These are phyloP conservation scores for Mortierella sp. DNA, from an alignment of 371 early-diverging fungal species.

Conservation along the genomic window DNA sequence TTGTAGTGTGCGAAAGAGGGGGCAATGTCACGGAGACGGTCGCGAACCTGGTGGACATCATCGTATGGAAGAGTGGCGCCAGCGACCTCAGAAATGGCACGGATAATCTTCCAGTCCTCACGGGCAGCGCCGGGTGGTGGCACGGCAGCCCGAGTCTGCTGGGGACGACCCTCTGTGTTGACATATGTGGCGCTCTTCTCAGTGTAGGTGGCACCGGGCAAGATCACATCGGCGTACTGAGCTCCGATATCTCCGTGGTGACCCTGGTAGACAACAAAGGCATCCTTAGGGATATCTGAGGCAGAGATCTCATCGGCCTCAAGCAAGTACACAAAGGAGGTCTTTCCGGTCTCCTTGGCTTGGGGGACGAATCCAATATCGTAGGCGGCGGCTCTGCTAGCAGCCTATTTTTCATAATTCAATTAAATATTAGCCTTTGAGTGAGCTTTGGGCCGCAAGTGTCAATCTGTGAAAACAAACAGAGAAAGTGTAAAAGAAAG, in stretches of 20 bases:
- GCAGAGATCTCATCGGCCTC: constrained; percentile 90
- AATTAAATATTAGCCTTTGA: too few species aligned
- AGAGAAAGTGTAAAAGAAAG: too few species aligned
- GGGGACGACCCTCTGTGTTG: constrained; percentile 97
- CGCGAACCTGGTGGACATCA: constrained; percentile 83
- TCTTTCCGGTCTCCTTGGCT: constrained; percentile 59
- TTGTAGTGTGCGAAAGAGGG: constrained; percentile 88
- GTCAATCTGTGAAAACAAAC: too few species aligned
- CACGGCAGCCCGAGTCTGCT: constrained; percentile 94
- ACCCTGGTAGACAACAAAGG: constrained; percentile 98
- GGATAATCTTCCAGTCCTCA: constrained; percentile 98
- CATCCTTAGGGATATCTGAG: constrained; percentile 86
- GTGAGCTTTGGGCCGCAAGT: too few species aligned
- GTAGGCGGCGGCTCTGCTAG: constrained; percentile 89
- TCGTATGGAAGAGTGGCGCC: constrained; percentile 94
- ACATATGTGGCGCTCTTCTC: constrained; percentile 96
- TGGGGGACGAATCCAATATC: constrained; percentile 91
- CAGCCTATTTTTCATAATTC: too few species aligned
- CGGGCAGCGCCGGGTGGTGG: constrained; percentile 93
- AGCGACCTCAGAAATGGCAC: constrained; percentile 94
- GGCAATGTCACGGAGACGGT: constrained; percentile 89
- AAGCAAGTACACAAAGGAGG: constrained; percentile 92
- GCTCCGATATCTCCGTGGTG: constrained; percentile 99
- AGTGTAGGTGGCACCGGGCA: constrained; percentile 97
- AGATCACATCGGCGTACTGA: constrained; percentile 94